Evolutionary conservation across 2,329 filamentous ascomycete genomes (phyloP).

Genomic region (Aspergillus fumigatiaffinis): DNA sequence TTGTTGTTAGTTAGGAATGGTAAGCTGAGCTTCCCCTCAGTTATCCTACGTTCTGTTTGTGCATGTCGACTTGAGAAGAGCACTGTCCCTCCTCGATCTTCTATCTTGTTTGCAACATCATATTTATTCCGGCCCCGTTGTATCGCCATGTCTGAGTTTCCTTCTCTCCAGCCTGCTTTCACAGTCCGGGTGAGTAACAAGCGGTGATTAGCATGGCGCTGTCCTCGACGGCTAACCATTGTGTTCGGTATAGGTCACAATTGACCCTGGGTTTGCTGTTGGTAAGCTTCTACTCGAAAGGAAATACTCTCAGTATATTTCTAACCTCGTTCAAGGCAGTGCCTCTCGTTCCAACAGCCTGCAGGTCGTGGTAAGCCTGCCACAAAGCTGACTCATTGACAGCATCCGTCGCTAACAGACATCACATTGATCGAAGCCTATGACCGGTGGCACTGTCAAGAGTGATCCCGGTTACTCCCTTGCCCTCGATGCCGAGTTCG

Average conservation of each 20-base stretch:
- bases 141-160: constrained; percentile 35
- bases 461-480: constrained; percentile 34
- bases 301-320: background rate
- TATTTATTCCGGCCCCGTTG: constrained; percentile 15
- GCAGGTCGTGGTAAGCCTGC: constrained; percentile 33
- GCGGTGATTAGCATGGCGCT: background rate
- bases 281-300: constrained; percentile 21
- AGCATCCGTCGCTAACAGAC: background rate
- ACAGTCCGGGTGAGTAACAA: constrained; percentile 31
- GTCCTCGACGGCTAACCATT: background rate
- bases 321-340: constrained; percentile 26
- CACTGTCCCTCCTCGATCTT: background rate
- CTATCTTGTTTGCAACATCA: background rate
- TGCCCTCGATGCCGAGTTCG: constrained; percentile 34
- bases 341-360: constrained; percentile 32
- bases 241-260: constrained; percentile 22
- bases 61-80: background rate
- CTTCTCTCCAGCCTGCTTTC: constrained; percentile 38
- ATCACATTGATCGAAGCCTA: constrained; percentile 27
- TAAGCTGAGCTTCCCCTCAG: background rate
- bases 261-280: constrained; percentile 27
- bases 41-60: background rate
- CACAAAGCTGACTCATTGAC: background rate
- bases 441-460: constrained; percentile 35
- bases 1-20: background rate